Conservation (phyloP, 2,329 filamentous ascomycete genomes). For the Neurospora sp. region DNA sequence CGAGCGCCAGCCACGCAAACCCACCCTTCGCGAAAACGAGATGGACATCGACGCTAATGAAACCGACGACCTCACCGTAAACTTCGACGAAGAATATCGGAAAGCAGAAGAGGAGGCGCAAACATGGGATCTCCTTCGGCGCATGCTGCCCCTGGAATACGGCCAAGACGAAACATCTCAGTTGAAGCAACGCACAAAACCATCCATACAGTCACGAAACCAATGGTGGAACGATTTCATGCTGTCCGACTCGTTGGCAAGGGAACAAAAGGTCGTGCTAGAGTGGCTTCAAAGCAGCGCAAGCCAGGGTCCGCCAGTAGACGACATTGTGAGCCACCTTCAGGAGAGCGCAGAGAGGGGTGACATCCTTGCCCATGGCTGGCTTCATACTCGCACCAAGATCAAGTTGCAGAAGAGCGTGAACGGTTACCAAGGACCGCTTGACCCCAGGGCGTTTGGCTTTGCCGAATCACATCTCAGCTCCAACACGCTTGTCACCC, state of each 20-base stretch:
- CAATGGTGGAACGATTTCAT: constrained; percentile 63
- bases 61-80: constrained; percentile 22
- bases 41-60: constrained; percentile 45
- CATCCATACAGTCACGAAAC: constrained; percentile 17
- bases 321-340: constrained; percentile 65
- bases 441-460: constrained; percentile 53
- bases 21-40: constrained; percentile 29
- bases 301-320: constrained; percentile 59
- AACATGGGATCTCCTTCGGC: constrained; percentile 78
- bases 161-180: constrained; percentile 28
- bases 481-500: constrained; percentile 60
- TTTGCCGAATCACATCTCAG: constrained; percentile 47
- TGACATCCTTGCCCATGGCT: constrained; percentile 77
- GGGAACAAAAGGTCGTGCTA: constrained; percentile 70
- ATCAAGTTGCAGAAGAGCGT: constrained; percentile 86
- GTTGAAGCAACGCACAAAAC: constrained; percentile 11
- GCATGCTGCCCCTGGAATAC: constrained; percentile 65
- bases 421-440: constrained; percentile 53
- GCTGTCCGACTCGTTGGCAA: constrained; percentile 59
- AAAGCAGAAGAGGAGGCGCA: constrained; percentile 76
- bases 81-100: constrained; percentile 36
- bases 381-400: constrained; percentile 81
- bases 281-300: constrained; percentile 80
- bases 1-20: constrained; percentile 24
- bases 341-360: constrained; percentile 68